Base-by-base conservation (phyloP, 176 grass and related monocot species). In the Phoenix roebelenii region DNA sequence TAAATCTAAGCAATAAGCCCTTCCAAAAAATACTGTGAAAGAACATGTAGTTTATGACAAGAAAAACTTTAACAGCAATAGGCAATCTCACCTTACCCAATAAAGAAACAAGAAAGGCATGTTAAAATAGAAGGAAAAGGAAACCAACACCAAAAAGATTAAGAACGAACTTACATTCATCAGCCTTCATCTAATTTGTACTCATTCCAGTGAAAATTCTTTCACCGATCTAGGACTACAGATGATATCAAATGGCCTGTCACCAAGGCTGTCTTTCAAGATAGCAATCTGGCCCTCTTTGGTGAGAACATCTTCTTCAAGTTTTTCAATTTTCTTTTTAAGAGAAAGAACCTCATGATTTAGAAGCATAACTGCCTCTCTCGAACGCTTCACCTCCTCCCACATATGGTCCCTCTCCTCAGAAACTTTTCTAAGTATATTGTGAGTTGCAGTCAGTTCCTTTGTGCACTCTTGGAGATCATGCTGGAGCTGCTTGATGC, bases 251-350 rank as follows among this genome's bases (percentile, higher is more conserved):
- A 77, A 74, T 22, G 86, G 86, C 19, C 84, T 87, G 20, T 75
- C 63, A 50, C 76, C 61, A 57, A 39, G 35, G 35, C 77, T 83
- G 32, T 95, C 91, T 55, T 82, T 82, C n/a, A 96, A 71, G 26
- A 96, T 96, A 14, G 77, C 72, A 9, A 96, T 80, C 77, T 96
- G 83, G 6, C 86, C 91, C 28, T 96, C 91, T 67, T 96, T 96
- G 4, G 87, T 7, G 35, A 85, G 68, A 66, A 94, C 58, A 20
- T 88, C 77, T 72, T 84, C 74, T 20, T 82, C 60, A 56, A 84
- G 83, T 1, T 48, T 54, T 62, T 76, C 79, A 6, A 90, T 86
- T 64, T 68, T 89, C 66, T 85, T 82, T 57, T 71, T 84, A 4
- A 88, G 61, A 7, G 68, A 74, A 18, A 44, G 50, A 6, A 69